Percentiles rank a stretch among this genome's conserved stretches.
These are phyloP conservation scores for Gossypium thurberi DNA, from an alignment of 345 rosid species.

Conservation along the genomic window DNA sequence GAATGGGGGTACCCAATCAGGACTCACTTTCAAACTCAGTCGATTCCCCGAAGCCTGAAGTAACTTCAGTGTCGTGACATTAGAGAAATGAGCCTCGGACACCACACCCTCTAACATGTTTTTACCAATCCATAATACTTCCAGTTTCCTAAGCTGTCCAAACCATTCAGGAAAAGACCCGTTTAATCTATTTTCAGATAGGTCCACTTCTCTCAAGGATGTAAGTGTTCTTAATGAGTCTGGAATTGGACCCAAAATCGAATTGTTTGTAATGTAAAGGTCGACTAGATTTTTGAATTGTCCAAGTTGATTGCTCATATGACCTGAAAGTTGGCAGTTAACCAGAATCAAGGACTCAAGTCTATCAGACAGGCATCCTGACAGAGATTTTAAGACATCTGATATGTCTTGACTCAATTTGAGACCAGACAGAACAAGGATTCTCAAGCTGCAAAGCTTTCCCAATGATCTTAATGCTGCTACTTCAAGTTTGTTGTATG, in stretches of 20 bases:
- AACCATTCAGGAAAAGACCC: constrained; percentile 17
- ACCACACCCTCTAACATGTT: constrained; percentile 18
- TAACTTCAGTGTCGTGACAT: constrained; percentile 15
- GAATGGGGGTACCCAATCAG: constrained; percentile 18
- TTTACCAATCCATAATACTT: not conserved
- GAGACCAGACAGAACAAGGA: not conserved
- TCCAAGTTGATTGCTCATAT: constrained; percentile 6
- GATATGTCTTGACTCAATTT: not conserved
- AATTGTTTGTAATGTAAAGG: constrained; percentile 4
- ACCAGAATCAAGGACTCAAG: not conserved
- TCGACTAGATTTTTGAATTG: constrained; percentile 1
- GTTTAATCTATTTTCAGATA: constrained; percentile 10
- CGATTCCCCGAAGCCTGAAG: not conserved
- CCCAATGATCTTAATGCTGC: not conserved
- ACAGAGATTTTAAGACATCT: not conserved
- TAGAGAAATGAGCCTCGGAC: constrained; percentile 17
- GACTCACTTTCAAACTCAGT: not conserved
- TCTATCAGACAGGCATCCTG: not conserved
- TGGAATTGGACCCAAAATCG: constrained; percentile 21
- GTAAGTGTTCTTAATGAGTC: not conserved
- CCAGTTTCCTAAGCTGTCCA: constrained; percentile 5
- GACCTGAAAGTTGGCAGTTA: constrained; percentile 8
- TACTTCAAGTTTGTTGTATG: not conserved
- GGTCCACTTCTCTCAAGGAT: constrained; percentile 3
- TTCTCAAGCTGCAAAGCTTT: constrained; percentile 7